Evolutionary conservation across 768 basidiomycete species (phyloP).

Genomic region (Cubamyces sp.): DNA sequence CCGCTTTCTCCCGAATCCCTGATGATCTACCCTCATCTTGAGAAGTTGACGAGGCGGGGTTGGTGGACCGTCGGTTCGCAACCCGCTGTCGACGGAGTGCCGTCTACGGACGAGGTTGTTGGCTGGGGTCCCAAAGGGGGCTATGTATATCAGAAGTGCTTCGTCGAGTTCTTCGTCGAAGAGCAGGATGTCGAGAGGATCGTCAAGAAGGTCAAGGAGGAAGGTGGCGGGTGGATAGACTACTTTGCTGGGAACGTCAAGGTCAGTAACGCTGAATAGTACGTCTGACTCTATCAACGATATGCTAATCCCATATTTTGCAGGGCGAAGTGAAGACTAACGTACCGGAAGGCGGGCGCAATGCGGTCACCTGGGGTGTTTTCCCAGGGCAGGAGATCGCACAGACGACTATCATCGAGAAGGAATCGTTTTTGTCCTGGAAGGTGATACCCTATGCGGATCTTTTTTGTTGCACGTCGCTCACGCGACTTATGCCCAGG

Average conservation of each 20-base stretch:
- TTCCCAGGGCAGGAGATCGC: slow-evolving; percentile 96
- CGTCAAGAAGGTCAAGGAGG: slow-evolving; percentile 56
- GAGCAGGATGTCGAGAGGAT: slow-evolving; percentile 58
- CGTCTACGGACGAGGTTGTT: slow-evolving; percentile 74
- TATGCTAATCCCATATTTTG: not conserved
- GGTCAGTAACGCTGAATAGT: slow-evolving; percentile 47
- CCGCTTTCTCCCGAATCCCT: slow-evolving; percentile 83
- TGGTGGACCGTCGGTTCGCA: slow-evolving; percentile 99
- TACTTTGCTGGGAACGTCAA: slow-evolving; percentile 83
- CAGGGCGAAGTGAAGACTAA: slow-evolving; percentile 85
- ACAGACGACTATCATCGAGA: slow-evolving; percentile 96
- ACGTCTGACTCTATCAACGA: not conserved
- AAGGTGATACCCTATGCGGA: slow-evolving; percentile 60
- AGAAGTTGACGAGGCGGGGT: slow-evolving; percentile 72
- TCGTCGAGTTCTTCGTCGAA: slow-evolving; percentile 94
- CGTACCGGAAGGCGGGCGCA: slow-evolving; percentile 75
- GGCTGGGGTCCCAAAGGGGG: slow-evolving; percentile 95
- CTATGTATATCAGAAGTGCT: slow-evolving; percentile 96
- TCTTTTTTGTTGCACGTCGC: not conserved
- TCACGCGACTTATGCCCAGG: slow-evolving; percentile 49
- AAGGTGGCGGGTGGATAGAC: slow-evolving; percentile 71
- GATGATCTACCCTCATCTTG: slow-evolving; percentile 77
- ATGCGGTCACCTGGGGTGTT: slow-evolving; percentile 98
- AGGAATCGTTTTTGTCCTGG: slow-evolving; percentile 94
- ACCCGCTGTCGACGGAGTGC: slow-evolving; percentile 84